Evolutionary conservation across 2,329 filamentous ascomycete species (phyloP).

Genomic region (Diaporthe ilicicola): DNA sequence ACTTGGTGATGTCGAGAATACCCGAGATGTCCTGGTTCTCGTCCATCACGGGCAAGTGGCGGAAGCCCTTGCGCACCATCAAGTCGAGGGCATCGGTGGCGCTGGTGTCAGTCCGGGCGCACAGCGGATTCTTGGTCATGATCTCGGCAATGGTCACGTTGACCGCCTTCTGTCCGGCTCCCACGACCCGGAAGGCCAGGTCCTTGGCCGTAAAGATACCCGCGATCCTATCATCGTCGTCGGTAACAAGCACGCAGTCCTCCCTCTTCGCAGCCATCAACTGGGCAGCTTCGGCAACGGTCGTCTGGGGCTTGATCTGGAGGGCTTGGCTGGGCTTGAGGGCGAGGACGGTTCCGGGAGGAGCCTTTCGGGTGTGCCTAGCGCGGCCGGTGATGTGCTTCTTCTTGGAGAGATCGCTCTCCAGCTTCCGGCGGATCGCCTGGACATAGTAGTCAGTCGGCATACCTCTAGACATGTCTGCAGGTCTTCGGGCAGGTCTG

Average conservation of each 20-base stretch:
- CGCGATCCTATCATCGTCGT: constrained; percentile 96
- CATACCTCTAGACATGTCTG: constrained; percentile 32
- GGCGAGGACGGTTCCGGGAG: constrained; percentile 93
- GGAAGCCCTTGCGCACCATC: constrained; percentile 98
- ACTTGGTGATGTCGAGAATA: constrained; percentile 98
- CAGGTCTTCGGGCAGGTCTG: background rate
- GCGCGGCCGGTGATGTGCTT: constrained; percentile 81
- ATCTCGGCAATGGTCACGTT: constrained; percentile 96
- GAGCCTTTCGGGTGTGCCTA: constrained; percentile 89
- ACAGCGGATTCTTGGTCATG: constrained; percentile 99
- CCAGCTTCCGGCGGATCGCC: constrained; percentile 97
- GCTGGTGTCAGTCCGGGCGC: constrained; percentile 95
- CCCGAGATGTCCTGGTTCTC: constrained; percentile 99
- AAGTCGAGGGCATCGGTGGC: constrained; percentile 96
- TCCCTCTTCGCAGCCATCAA: constrained; percentile 99
- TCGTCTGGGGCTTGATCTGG: constrained; percentile 95
- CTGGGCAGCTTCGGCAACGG: constrained; percentile 94
- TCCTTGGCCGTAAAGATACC: constrained; percentile 99
- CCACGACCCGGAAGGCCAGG: constrained; percentile 95
- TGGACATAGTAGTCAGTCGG: constrained; percentile 54
- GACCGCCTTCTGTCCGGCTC: constrained; percentile 85
- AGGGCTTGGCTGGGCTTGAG: constrained; percentile 94
- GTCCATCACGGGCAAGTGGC: constrained; percentile 98
- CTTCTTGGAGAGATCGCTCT: constrained; percentile 98
- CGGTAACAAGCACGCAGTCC: constrained; percentile 96